Conservation (phyloP, 495 filamentous ascomycete genomes). For the Viridothelium virens region DNA sequence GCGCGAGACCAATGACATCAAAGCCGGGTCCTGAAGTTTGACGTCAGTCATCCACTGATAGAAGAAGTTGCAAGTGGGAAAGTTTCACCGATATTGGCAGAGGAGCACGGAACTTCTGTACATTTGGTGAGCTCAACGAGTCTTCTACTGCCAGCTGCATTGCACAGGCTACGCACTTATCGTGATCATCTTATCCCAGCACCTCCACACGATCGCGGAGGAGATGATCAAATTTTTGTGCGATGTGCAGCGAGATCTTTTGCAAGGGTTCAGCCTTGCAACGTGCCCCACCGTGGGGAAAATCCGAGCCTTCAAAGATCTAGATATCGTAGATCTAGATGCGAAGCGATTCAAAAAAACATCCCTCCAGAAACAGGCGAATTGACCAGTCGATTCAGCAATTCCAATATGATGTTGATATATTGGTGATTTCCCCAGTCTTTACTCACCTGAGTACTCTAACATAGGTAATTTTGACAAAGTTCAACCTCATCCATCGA, state of each 20-base stretch:
- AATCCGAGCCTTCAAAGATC: neutral
- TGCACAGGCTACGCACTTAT: slow-evolving; percentile 3
- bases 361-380: too few relatives aligned
- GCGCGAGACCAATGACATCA: slow-evolving; percentile 89
- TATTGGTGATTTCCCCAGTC: too few relatives aligned
- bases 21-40: slow-evolving; percentile 62
- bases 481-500: too few relatives aligned
- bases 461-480: too few relatives aligned
- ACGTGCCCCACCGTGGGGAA: neutral
- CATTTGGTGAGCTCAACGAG: slow-evolving; percentile 8
- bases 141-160: neutral
- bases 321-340: neutral
- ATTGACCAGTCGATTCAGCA: too few relatives aligned
- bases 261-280: neutral
- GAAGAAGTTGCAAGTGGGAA: neutral
- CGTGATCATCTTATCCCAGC: neutral
- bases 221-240: neutral
- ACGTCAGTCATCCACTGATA: neutral
- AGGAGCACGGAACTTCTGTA: slow-evolving; percentile 64
- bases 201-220: neutral
- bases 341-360: too few relatives aligned
- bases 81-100: slow-evolving; percentile 72
- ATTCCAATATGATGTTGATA: too few relatives aligned
- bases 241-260: neutral
- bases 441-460: too few relatives aligned